Evolutionary conservation across 75 land plant genomes (phyloP), one percentile per base, ranked within the genome.

Genomic region (Azolla pinnata): DNA sequence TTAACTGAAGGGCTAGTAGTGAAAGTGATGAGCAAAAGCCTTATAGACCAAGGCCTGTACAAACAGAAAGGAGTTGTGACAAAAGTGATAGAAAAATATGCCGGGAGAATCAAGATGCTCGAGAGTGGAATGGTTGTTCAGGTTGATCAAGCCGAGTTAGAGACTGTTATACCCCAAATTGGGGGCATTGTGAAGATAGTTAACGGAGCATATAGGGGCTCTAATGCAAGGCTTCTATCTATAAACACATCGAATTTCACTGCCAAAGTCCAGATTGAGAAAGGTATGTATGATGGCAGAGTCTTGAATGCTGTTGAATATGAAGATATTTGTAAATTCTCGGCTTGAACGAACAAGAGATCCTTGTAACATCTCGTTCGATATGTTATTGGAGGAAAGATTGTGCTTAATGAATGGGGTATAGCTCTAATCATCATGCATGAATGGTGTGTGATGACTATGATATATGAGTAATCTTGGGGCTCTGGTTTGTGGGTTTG

Each of bases 81-180:
- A 29, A 81, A 75, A 47, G 98, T 93, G n/a, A 88, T 88, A 21
- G 86, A 80, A 54, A 93, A 79, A 64, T 93, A 93, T 59, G 86
- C 81, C 19, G 98, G 85, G 34, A 96, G 89, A 65, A 81, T 93
- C 60, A 76, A 85, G 75, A 88, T 93, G 96, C 57, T 93, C 57
- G 90, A 85, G 19, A 85, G 60, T 61, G 84, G 79, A 29, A 80
- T 85, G 65, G 67, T 84, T 9, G 63, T 93, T 42, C 83, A 93
- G 63, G 82, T 93, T 24, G 98, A 93, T 75, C 98, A 93, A 59
- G 84, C 72, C 54, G 98, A 93, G 76, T 75, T 93, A 4, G 98
- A 93, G 67, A 93, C 96, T 0, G 98, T 93, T 54, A 78, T 93
- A 50, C 98, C 98, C 0, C 98, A 93, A 38, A 88, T 93, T 62